Percentiles rank a stretch among this genome's conserved stretches.
Conservation (phyloP, 2,329 filamentous ascomycete genomes). For the Aspergillus aculeatinus region DNA sequence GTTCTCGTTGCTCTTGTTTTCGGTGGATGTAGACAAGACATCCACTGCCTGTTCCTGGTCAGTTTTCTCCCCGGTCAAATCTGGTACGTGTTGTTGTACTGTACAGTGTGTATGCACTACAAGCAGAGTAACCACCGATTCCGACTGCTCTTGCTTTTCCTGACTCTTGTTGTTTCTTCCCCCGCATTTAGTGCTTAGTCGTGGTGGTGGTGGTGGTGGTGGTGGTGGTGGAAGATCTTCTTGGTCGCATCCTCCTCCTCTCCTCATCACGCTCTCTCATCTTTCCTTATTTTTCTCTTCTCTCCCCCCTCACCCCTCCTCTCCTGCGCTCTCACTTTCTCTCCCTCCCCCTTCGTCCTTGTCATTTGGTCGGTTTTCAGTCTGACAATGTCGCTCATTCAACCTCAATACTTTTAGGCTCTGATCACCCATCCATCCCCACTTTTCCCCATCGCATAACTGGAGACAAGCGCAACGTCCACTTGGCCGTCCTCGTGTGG, state of each 20-base stretch:
- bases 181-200: not conserved
- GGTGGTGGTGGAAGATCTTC: no score
- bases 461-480: constrained; percentile 19
- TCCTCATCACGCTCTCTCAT: not conserved
- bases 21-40: no score
- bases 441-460: constrained; percentile 5
- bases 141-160: not conserved
- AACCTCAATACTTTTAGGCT: not conserved
- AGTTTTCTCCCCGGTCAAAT: not conserved
- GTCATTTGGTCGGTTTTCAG: not conserved
- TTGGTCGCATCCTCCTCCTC: no score
- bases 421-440: not conserved
- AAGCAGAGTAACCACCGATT: no score
- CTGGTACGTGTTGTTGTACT: no score
- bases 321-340: not conserved
- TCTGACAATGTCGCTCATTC: not conserved
- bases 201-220: no score
- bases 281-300: not conserved
- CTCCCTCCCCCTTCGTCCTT: no score
- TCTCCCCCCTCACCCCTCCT: not conserved
- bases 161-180: not conserved
- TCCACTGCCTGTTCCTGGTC: not conserved
- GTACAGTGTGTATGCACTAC: no score
- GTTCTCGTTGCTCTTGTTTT: no score
- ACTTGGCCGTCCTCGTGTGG: constrained; percentile 21